Evolutionary conservation across 164 flowering plant genomes (phyloP), one percentile per base, ranked within the genome.

Genomic region (Vitis cinerea): DNA sequence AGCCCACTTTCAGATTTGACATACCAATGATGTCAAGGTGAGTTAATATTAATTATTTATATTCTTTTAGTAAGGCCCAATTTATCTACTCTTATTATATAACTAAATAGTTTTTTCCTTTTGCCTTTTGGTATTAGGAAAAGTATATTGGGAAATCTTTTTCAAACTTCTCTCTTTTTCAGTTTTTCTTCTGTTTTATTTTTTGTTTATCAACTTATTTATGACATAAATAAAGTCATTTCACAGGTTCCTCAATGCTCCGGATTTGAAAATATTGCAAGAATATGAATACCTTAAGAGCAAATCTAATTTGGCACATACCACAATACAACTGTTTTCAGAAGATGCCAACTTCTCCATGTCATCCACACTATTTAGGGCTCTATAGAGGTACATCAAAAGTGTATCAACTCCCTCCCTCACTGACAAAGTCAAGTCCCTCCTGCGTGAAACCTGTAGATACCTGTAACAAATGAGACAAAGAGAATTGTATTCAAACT

Each of bases 371-470:
- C 72, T 66, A 82, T 93, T 90, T 53, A 93, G 81, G 65, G 95
- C 89, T 86, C 99, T 93, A 69, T 90, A 93, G 7, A 96, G 97
- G 77, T 87, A 90, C 97, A 96, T 90, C 44, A 96, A 74, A 65
- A 96, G 87, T 19, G 99, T 96, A 75, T 96, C 99, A 61, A 96
- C 93, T 67, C 98, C 99, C 78, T 96, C 99, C 77, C 69, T 86
- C 75, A 89, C 91, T 13, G 85, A 66, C 47, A 72, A 64, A 50
- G 77, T 68, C 67, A 93, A 75, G 59, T 85, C 85, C 83, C 88
- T 91, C 44, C 75, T 72, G 27, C 97, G 92, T 48, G 87, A 88
- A 70, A 80, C 81, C 75, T 80, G 82, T 52, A 95, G 77, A 74
- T 88, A 95, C 83, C 99, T 95, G 78, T 30, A 78, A 60, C 9